Base-by-base conservation (phyloP, 257 asterid genomes). In the Prunella vulgaris region DNA sequence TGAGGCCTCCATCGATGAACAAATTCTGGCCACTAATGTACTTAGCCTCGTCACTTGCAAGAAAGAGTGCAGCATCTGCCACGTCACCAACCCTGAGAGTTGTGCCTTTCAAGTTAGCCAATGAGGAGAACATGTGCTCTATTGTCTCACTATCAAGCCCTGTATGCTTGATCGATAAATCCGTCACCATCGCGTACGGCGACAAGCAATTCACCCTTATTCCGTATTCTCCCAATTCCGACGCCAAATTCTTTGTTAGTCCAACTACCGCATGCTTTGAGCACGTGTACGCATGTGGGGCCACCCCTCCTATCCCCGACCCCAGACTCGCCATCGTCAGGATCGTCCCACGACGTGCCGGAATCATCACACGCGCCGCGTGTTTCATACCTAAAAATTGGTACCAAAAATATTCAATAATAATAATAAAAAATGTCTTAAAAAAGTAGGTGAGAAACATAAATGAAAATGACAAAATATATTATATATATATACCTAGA, bases 241-340 rank as follows among this genome's bases (percentile, higher is more conserved):
- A 82, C 0, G 90, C 90, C 73, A 84, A 4, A 10, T 80, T 84
- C 63, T 61, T 75, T 0, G 90, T 84, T 0, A 87, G 85, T 21
- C 93, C 93, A 28, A 64, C 33, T 15, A 87, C 90, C 0, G 84
- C 87, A n/a, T 84, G 85, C 83, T 87, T 84, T 3, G 93, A 84
- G 69, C 75, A 25, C 37, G 79, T 32, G 37, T 87, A 87, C 0
- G 90, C 87, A 32, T 87, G 87, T 1, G 88, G 40, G 10, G 77
- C 78, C 0, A 56, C 72, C 10, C 82, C 82, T 6, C 87, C 87
- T 0, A 83, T 22, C 0, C 54, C 60, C 2, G 88, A 83, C 53
- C 77, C 57, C 0, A 81, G 2, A 22, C 90, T 87, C 4, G 87
- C 77, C 5, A 69, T 64, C 5, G 88, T 81, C 5, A 87, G 79